These are phyloP conservation scores for Cercospora sp. DNA, from an alignment of 2,329 filamentous ascomycete species.

Conservation along the genomic window DNA sequence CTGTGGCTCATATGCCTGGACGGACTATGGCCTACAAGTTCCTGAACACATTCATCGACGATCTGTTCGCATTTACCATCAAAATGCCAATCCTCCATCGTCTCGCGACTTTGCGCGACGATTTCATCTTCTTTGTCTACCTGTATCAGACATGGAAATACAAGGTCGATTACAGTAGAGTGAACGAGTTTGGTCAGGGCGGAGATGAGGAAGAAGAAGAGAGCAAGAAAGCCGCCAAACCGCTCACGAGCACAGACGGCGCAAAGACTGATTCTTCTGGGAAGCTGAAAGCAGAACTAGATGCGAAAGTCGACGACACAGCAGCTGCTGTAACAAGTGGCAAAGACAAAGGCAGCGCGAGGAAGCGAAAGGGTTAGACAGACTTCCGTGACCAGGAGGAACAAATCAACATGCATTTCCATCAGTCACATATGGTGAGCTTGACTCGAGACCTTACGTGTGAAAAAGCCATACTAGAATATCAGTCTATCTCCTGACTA, in stretches of 20 bases:
- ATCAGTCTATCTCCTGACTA: not conserved
- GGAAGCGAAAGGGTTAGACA: slow-evolving; percentile 3
- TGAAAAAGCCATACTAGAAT: not conserved
- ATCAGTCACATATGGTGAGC: not conserved
- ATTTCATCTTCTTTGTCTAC: slow-evolving; percentile 98
- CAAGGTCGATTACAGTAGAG: slow-evolving; percentile 82
- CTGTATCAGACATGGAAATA: slow-evolving; percentile 93
- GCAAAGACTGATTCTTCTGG: slow-evolving; percentile 20
- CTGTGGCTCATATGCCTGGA: slow-evolving; percentile 91
- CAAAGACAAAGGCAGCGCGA: slow-evolving; percentile 12
- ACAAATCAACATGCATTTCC: not conserved
- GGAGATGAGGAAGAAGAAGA: slow-evolving; percentile 75
- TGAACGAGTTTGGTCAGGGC: slow-evolving; percentile 98
- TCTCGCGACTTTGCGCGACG: slow-evolving; percentile 87
- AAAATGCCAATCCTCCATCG: slow-evolving; percentile 97
- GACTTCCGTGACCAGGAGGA: not conserved
- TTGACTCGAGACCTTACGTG: not conserved
- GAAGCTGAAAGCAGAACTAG: slow-evolving; percentile 23
- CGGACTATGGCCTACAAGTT: slow-evolving; percentile 99
- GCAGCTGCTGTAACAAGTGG: slow-evolving; percentile 13
- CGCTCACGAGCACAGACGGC: slow-evolving; percentile 38
- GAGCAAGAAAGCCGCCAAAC: slow-evolving; percentile 49
- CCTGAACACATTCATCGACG: slow-evolving; percentile 97
- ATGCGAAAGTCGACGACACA: slow-evolving; percentile 20
- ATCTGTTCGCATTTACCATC: slow-evolving; percentile 97